phyloP scores from a whole-genome alignment of 129 eudicot species.

The Dittrichia graveolens region DNA sequence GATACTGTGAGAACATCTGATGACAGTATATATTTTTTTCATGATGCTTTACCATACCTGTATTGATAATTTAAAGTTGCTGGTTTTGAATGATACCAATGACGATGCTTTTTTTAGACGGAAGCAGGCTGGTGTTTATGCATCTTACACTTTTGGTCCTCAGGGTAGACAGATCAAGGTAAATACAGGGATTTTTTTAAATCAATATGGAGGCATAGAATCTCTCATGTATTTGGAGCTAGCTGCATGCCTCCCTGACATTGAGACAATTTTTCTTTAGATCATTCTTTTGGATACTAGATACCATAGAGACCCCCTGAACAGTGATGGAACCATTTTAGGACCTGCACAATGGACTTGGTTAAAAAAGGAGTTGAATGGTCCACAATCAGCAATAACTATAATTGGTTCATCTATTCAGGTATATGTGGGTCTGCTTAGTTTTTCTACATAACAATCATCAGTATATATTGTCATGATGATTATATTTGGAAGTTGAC shows the following conservation, averaged over 20 bases:
- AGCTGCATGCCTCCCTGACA: neutral
- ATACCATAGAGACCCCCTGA: constrained; percentile 70
- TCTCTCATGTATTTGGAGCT: constrained; percentile 6
- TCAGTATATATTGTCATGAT: neutral
- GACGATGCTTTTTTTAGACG: constrained; percentile 39
- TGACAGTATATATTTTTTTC: neutral
- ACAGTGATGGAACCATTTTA: constrained; percentile 62
- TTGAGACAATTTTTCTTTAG: constrained; percentile 34
- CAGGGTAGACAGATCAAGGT: constrained; percentile 60
- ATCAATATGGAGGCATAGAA: neutral
- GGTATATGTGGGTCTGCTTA: constrained; percentile 37
- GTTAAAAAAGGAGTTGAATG: constrained; percentile 53
- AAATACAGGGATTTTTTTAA: neutral
- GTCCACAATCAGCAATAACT: constrained; percentile 54
- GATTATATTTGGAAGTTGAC: neutral
- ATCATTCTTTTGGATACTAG: constrained; percentile 74
- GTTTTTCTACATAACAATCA: neutral
- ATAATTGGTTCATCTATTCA: constrained; percentile 71
- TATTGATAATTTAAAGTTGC: neutral
- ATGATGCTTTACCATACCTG: neutral
- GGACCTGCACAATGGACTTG: constrained; percentile 66
- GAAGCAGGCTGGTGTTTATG: constrained; percentile 76
- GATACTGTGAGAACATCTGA: too few relatives aligned
- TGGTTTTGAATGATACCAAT: constrained; percentile 19
- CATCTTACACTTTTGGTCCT: constrained; percentile 79